Evolutionary conservation across 1,284 basidiomycete genomes (phyloP).

Genomic region (Ganoderma multipileum): DNA sequence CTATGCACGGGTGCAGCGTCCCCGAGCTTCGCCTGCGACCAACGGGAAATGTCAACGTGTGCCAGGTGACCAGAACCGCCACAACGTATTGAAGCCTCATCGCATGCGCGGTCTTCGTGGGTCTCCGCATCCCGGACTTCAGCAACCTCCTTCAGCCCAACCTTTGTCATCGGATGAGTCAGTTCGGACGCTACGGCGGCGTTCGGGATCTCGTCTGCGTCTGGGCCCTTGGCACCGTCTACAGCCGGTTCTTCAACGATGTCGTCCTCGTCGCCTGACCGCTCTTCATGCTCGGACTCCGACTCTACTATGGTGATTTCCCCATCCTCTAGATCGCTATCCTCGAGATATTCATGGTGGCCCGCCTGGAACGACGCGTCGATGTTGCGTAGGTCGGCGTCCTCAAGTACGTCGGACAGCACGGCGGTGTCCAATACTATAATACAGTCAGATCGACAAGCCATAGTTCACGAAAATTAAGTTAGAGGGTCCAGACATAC

Average conservation of each 20-base stretch:
- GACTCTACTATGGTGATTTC: not conserved
- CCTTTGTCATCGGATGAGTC: not conserved
- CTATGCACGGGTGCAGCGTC: not conserved
- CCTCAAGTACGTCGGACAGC: not conserved
- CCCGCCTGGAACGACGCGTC: not conserved
- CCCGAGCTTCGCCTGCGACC: not conserved
- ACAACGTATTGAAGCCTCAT: not conserved
- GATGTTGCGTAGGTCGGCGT: not conserved
- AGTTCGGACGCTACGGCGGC: not conserved
- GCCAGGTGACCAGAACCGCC: not conserved
- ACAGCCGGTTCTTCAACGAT: not conserved
- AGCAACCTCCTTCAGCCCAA: not conserved
- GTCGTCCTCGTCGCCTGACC: not conserved
- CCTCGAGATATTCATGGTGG: constrained; percentile 12
- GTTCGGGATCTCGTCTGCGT: not conserved
- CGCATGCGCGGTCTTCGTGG: not conserved
- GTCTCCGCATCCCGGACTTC: not conserved
- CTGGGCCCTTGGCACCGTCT: not conserved
- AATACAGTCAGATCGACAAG: not conserved
- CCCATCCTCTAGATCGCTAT: constrained; percentile 25
- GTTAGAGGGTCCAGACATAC: not conserved
- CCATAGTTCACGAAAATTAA: not conserved
- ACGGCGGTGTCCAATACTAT: not conserved
- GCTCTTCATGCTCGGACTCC: not conserved
- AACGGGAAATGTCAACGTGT: not conserved